Percentiles rank a stretch among this genome's conserved stretches.
phyloP scores from a whole-genome alignment of 768 basidiomycete species.

The Rhizopogon salebrosus region DNA sequence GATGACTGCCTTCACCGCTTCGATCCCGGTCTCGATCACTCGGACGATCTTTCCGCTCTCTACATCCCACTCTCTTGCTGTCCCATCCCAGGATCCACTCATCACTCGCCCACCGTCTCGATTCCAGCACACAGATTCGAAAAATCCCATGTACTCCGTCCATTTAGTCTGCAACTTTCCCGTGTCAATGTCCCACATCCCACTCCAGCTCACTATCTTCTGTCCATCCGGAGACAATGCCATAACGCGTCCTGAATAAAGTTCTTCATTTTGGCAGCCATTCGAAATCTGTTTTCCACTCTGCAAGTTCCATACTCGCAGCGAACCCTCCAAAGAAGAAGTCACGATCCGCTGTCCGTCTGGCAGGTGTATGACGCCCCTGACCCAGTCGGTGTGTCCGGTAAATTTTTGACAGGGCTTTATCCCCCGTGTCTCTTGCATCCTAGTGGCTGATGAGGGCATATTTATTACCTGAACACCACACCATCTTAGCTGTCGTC shows the following conservation, averaged over 20 bases:
- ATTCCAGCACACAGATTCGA: not conserved
- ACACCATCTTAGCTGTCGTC: too few species aligned
- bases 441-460: not conserved
- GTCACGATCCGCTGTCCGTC: not conserved
- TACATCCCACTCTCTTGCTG: not conserved
- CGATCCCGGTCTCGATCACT: not conserved
- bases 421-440: not conserved
- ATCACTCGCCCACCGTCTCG: not conserved
- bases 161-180: not conserved
- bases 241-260: not conserved
- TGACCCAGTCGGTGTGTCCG: not conserved
- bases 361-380: not conserved
- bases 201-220: not conserved
- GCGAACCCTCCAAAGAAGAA: not conserved
- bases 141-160: not conserved
- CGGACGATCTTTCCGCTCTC: not conserved
- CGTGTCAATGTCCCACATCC: not conserved
- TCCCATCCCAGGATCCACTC: not conserved
- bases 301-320: not conserved
- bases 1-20: not conserved
- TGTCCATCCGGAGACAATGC: not conserved
- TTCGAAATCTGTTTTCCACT: not conserved
- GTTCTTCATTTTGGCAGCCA: not conserved
- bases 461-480: not conserved
- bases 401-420: not conserved